Conservation (phyloP, 345 rosid species). For the Eucalyptus cloeziana region DNA sequence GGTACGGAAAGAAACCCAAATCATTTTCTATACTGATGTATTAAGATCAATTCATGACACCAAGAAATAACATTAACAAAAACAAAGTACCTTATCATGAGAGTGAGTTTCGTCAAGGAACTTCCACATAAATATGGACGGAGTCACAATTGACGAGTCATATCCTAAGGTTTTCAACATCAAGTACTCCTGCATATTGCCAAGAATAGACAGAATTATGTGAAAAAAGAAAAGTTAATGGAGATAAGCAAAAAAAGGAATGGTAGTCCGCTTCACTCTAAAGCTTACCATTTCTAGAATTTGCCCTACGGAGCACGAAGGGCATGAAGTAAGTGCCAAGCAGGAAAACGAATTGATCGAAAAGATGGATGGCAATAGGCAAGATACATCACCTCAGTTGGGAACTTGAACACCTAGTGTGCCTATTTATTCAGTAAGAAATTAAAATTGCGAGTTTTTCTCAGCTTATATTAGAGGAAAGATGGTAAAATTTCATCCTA, state of each 20-base stretch:
- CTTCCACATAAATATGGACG: background rate
- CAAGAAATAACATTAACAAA: background rate
- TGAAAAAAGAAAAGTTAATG: too few relatives aligned
- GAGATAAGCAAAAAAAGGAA: too few relatives aligned
- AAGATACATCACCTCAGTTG: background rate
- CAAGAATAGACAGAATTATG: too few relatives aligned
- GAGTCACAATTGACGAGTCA: background rate
- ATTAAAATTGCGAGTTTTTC: rapidly evolving
- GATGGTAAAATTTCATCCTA: background rate
- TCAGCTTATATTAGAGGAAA: rapidly evolving
- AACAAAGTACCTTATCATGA: conserved; percentile 13
- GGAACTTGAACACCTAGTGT: background rate
- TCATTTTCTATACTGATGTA: background rate
- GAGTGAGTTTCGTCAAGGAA: conserved; percentile 16
- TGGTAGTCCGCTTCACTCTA: background rate
- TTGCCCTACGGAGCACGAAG: background rate
- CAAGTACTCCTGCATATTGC: too few relatives aligned
- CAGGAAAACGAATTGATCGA: background rate
- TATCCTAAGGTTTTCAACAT: too few relatives aligned
- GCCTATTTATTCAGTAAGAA: background rate
- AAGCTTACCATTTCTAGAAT: background rate
- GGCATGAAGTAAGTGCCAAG: background rate
- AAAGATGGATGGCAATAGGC: background rate
- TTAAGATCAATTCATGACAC: background rate
- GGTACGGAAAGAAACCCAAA: background rate